Base-by-base conservation (phyloP, 208 protist species). In the Crithidia fasciculata region DNA sequence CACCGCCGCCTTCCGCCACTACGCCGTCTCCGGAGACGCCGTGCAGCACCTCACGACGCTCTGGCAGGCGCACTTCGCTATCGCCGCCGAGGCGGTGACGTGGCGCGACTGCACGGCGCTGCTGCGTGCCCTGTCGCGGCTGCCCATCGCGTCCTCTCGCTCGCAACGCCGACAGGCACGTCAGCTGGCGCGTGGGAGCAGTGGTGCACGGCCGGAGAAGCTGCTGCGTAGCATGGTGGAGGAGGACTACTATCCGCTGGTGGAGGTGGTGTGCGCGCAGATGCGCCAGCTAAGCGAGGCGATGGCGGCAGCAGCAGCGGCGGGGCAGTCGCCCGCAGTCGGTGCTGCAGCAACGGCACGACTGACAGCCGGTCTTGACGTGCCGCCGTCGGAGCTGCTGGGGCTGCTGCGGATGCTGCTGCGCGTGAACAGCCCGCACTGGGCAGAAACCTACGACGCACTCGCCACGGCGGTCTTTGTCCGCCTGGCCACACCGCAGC, bases 11-110 rank as follows among this genome's bases (percentile, higher is more conserved):
- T 83, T 89, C 16, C 59, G 81, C 2, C 75, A 78, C 57, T 94
- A 92, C 76, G 86, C 85, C 52, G 89, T 94, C 44, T 87, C 85
- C 2, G 89, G 89, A 0, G 76, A 78, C 47, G 81, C 83, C 4
- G 85, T 86, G n/a, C 55, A 71, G 61, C 74, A 89, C 56, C 75
- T 94, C 6, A 84, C 79, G 41, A 55, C 66, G 19, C 77, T 94
- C 7, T 94, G 86, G 89, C 37, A 19, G 9, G 68, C 76, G 12
- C 69, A 86, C n/a, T 50, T 90, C 49, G 2, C 18, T 15, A 39
- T 19, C 8, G 12, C 18, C 4, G 3, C 53, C 62, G 4, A n/a
- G 10, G 28, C 28, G 28, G 13, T n/a, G 19, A 8, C 66, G 9
- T 60, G 54, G 52, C 15, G 4, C 2, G 57, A 28, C 64, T 79